phyloP scores from a whole-genome alignment of 495 filamentous ascomycete genomes.

The Penicillium antarcticum region DNA sequence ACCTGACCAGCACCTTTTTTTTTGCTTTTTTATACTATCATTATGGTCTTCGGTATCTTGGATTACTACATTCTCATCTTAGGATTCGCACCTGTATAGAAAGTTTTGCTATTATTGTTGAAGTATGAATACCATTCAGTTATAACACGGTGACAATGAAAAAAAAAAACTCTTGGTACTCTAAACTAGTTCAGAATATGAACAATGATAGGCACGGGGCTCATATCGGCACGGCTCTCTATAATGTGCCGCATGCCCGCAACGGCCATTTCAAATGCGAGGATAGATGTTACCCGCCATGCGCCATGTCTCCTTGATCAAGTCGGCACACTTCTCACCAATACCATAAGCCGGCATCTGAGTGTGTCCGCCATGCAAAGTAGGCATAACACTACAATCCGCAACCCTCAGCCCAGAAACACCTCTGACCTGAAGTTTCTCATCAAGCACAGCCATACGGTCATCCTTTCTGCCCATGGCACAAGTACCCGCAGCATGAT shows the following conservation, averaged over 20 bases:
- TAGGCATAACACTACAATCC: slow-evolving; percentile 57
- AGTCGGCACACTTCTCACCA: slow-evolving; percentile 55
- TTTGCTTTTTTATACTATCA: not conserved
- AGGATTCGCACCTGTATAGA: not conserved
- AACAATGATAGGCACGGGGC: not conserved
- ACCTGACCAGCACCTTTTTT: not conserved
- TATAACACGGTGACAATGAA: not conserved
- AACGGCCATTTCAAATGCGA: slow-evolving; percentile 11
- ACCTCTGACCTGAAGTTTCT: slow-evolving; percentile 49
- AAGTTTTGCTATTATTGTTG: not conserved
- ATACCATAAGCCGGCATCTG: slow-evolving; percentile 60
- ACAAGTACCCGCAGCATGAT: slow-evolving; percentile 52
- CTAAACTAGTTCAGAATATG: not conserved
- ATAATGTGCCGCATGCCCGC: not conserved
- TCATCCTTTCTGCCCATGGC: slow-evolving; percentile 48
- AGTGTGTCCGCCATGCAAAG: slow-evolving; percentile 52
- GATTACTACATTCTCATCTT: not conserved
- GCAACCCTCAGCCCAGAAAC: slow-evolving; percentile 52
- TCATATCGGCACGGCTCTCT: no score
- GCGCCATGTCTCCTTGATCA: slow-evolving; percentile 47
- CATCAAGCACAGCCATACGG: slow-evolving; percentile 52
- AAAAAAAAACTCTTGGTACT: not conserved
- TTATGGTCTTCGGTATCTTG: not conserved
- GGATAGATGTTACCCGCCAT: slow-evolving; percentile 18
- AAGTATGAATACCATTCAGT: not conserved